Conservation (phyloP, 2,329 filamentous ascomycete species). For the Emericellopsis atlantica region DNA sequence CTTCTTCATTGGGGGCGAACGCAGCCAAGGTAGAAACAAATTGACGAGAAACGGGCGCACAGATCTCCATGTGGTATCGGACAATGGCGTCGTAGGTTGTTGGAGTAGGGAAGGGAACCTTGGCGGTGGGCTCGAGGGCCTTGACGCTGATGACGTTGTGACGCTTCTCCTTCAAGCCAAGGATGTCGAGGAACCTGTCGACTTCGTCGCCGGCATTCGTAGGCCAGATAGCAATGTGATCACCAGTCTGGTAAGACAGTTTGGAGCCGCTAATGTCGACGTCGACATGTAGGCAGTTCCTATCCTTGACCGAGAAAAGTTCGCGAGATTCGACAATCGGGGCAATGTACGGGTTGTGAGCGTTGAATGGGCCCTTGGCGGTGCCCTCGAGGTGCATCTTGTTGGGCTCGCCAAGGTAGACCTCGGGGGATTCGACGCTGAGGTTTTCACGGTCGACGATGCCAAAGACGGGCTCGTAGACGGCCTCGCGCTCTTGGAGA, state of each 20-base stretch:
- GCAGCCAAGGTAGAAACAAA: conserved; percentile 78
- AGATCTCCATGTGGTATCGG: conserved; percentile 95
- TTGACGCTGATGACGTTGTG: conserved; percentile 79
- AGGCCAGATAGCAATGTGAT: conserved; percentile 95
- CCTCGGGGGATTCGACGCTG: conserved; percentile 60
- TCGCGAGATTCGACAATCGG: conserved; percentile 86
- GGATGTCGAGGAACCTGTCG: conserved; percentile 71
- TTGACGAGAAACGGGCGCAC: conserved; percentile 90
- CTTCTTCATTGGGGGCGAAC: conserved; percentile 74
- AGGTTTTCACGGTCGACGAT: conserved; percentile 67
- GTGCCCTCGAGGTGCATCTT: conserved; percentile 83
- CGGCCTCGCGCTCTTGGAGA: conserved; percentile 86
- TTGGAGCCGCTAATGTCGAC: conserved; percentile 84
- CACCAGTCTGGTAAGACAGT: conserved; percentile 86
- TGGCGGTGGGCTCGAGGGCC: conserved; percentile 85
- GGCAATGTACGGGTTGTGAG: conserved; percentile 94
- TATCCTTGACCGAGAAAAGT: conserved; percentile 75
- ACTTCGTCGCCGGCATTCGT: conserved; percentile 90
- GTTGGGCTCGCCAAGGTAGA: conserved; percentile 94
- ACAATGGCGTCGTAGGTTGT: conserved; percentile 91
- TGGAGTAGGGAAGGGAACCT: conserved; percentile 93
- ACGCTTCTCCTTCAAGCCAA: conserved; percentile 65
- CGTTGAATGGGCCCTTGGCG: conserved; percentile 82
- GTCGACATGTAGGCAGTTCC: conserved; percentile 95
- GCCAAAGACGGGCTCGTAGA: conserved; percentile 87